Evolutionary conservation across 345 rosid species (phyloP).

Genomic region (Aethionema arabicum): DNA sequence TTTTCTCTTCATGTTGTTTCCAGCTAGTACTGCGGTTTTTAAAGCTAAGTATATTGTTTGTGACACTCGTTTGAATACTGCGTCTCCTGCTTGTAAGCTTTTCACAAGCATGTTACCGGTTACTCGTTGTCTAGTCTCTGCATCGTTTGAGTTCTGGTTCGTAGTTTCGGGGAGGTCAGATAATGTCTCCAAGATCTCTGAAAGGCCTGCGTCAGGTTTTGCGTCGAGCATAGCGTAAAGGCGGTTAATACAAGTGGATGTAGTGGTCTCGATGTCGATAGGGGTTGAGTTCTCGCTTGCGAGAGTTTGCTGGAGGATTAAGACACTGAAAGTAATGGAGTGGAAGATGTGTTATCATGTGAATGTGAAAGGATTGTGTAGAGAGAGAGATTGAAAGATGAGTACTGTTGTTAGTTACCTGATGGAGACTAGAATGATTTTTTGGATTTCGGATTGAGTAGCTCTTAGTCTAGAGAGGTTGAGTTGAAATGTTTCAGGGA

Average conservation of each 20-base stretch:
- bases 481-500: slow-evolving; percentile 80
- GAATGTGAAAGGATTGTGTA: not conserved
- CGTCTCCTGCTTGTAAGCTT: slow-evolving; percentile 86
- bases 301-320: slow-evolving; percentile 76
- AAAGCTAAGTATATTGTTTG: slow-evolving; percentile 63
- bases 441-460: slow-evolving; percentile 82
- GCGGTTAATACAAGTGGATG: slow-evolving; percentile 40
- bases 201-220: slow-evolving; percentile 35
- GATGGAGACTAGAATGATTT: slow-evolving; percentile 65
- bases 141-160: slow-evolving; percentile 31
- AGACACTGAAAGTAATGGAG: slow-evolving; percentile 50
- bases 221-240: slow-evolving; percentile 55
- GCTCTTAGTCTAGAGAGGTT: slow-evolving; percentile 70
- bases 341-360: not conserved
- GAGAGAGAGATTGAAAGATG: slow-evolving; percentile 11
- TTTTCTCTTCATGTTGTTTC: slow-evolving; percentile 49
- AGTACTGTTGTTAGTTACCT: slow-evolving; percentile 43
- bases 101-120: slow-evolving; percentile 38
- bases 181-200: slow-evolving; percentile 40
- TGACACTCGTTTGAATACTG: slow-evolving; percentile 71
- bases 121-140: slow-evolving; percentile 52
- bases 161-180: slow-evolving; percentile 21
- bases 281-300: slow-evolving; percentile 49
- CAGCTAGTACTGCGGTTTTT: slow-evolving; percentile 70
- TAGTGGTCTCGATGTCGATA: slow-evolving; percentile 54